phyloP scores from a whole-genome alignment of 495 filamentous ascomycete genomes.

The Hypoxylon fragiforme region DNA sequence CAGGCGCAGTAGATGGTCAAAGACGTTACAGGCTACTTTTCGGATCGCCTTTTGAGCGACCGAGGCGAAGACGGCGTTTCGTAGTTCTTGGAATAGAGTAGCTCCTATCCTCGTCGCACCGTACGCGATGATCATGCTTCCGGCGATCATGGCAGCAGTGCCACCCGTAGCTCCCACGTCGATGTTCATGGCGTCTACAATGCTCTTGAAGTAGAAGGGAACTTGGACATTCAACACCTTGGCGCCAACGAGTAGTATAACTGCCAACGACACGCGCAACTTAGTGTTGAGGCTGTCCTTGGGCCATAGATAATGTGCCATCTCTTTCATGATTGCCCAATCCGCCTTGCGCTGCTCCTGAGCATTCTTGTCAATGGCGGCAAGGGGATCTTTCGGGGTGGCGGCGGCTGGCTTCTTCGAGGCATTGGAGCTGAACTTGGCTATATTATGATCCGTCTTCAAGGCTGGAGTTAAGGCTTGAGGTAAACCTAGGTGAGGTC shows the following conservation, averaged over 20 bases:
- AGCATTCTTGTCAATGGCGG: slow-evolving; percentile 55
- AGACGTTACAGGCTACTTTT: slow-evolving; percentile 86
- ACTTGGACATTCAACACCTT: slow-evolving; percentile 98
- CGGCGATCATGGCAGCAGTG: slow-evolving; percentile 85
- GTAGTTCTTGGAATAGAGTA: slow-evolving; percentile 83
- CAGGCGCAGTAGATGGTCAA: slow-evolving; percentile 82
- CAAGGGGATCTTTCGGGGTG: slow-evolving; percentile 44
- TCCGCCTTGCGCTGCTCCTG: slow-evolving; percentile 95
- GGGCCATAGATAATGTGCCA: slow-evolving; percentile 96
- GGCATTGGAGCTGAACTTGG: slow-evolving; percentile 13
- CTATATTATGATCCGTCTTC: not conserved
- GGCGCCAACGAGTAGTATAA: slow-evolving; percentile 81
- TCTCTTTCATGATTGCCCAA: slow-evolving; percentile 98
- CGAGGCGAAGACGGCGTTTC: slow-evolving; percentile 95
- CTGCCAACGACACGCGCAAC: slow-evolving; percentile 76
- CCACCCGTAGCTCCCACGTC: slow-evolving; percentile 82
- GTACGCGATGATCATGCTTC: slow-evolving; percentile 90
- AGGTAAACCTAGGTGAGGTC: not conserved
- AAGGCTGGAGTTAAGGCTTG: not conserved
- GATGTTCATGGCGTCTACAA: slow-evolving; percentile 96
- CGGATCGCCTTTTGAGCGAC: slow-evolving; percentile 97
- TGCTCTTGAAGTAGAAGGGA: slow-evolving; percentile 97
- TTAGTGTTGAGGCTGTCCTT: slow-evolving; percentile 80
- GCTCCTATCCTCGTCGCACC: slow-evolving; percentile 85
- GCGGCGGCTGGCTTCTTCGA: slow-evolving; percentile 17